Percentiles rank a stretch among this genome's conserved stretches.
Conservation (phyloP, 169 alveolate genomes). For the Neospora caninum region DNA sequence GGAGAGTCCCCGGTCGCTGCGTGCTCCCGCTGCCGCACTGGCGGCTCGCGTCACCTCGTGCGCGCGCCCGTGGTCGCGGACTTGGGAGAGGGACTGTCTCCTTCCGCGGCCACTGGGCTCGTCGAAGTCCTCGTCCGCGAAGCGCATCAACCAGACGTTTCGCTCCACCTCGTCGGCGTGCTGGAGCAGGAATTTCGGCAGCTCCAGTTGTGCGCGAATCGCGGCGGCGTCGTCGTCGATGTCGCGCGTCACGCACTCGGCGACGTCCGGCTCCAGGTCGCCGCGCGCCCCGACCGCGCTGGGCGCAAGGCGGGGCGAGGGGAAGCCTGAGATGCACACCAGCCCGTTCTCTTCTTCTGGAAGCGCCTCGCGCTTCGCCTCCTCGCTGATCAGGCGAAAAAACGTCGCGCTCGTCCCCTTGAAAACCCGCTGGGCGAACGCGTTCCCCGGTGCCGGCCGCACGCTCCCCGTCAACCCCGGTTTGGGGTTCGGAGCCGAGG, state of each 20-base stretch:
- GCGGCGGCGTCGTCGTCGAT: conserved; percentile 37
- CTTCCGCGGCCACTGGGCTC: neutral
- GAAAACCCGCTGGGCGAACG: neutral
- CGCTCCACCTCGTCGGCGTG: conserved; percentile 36
- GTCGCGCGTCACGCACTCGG: conserved; percentile 36
- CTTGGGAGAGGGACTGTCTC: neutral
- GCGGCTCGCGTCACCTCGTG: no score
- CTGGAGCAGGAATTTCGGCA: neutral
- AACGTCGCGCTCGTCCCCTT: neutral
- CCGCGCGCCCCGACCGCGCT: neutral
- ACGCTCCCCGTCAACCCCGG: neutral
- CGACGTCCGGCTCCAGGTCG: neutral
- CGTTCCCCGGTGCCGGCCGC: neutral
- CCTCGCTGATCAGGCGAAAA: neutral
- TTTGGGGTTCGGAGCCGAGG: neutral
- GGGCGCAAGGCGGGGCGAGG: neutral
- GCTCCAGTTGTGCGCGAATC: conserved; percentile 29
- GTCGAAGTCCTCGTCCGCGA: neutral
- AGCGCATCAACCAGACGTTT: conserved; percentile 25
- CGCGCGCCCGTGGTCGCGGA: neutral
- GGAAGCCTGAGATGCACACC: neutral
- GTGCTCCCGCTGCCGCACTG: no score
- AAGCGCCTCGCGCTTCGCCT: neutral
- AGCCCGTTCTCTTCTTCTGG: neutral
- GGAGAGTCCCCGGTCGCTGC: no score